Base-by-base conservation (phyloP, 768 basidiomycete genomes). In the Crepidotus variabilis region DNA sequence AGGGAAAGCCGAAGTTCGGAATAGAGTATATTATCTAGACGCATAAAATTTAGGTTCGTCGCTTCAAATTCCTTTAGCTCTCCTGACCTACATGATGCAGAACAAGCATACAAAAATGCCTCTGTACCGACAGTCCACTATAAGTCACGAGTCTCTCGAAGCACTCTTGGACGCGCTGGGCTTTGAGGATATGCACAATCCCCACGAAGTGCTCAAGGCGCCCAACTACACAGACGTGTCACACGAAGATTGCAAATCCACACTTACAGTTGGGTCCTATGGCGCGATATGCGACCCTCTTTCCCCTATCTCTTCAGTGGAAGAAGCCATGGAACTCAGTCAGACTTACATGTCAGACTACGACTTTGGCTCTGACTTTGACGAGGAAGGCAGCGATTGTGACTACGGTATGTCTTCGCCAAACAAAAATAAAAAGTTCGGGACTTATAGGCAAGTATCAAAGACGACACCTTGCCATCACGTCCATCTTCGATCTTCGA, bases 101-200 rank as follows among this genome's bases (percentile, higher is more conserved):
- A 49, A 52, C 20, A 22, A 18, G 20, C 34, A 13, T 14, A 34
- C 18, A 21, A 18, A 34, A 35, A 50, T 51, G 43, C 10, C 36
- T 45, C 46, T 28, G 16, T 24, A 56, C 49, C 34, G 50, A 43
- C 32, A 32, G 39, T 43, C 39, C 13, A 20, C 39, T 5, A 43
- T 56, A 18, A 43, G 49, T n/a, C 43, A 50, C n/a, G 55, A 56
- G 10, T 43, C 55, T 46, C 28, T 56, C 39, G 24, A 45, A n/a
- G 55, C 55, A 16, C 50, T 56, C 13, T 33, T 56, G n/a, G 55
- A 56, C 10, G 55, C 55, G 18, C 55, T 56, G 6, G 55, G 50
- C 9, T 39, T 56, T 46, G 43, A 48, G 43, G 36, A 56, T 13
- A 43, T 50, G 34, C 47, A 49, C n/a, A 51, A 51, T 47, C 22